These are phyloP conservation scores for Oryza glumipatula DNA, from an alignment of 176 grass and related monocot species.

Conservation along the genomic window DNA sequence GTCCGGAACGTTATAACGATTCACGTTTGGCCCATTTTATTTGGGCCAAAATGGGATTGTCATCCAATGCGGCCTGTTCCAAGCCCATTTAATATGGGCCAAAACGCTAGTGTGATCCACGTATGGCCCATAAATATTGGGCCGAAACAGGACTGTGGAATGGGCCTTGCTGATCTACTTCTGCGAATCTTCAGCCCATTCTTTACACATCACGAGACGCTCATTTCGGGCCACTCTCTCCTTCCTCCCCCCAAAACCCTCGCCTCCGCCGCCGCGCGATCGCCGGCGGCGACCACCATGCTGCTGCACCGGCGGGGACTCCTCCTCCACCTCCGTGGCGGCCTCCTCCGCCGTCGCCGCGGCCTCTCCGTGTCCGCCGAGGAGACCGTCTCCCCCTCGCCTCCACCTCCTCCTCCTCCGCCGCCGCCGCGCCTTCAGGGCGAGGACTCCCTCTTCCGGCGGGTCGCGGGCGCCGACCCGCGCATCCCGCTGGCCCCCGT, in stretches of 20 bases:
- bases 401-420: neutral
- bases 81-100: too few relatives aligned
- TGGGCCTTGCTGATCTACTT: too few relatives aligned
- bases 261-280: neutral
- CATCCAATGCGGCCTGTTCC: too few relatives aligned
- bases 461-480: conserved; percentile 32
- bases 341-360: conserved; percentile 16
- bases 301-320: conserved; percentile 14
- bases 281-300: conserved; percentile 11
- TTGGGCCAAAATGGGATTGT: too few relatives aligned
- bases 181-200: too few relatives aligned
- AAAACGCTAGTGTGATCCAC: too few relatives aligned
- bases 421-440: too few relatives aligned
- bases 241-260: conserved; percentile 9
- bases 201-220: neutral
- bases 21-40: too few relatives aligned
- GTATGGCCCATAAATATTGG: too few relatives aligned
- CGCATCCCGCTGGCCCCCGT: conserved; percentile 41
- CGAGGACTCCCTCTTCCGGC: conserved; percentile 17
- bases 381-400: neutral
- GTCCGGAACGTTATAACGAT: too few relatives aligned
- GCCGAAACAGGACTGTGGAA: too few relatives aligned
- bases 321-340: conserved; percentile 10
- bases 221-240: neutral
- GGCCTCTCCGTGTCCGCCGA: neutral